Evolutionary conservation across 2,329 filamentous ascomycete species (phyloP), one percentile per base, ranked within the genome.

Genomic region (Plenodomus biglobosus): DNA sequence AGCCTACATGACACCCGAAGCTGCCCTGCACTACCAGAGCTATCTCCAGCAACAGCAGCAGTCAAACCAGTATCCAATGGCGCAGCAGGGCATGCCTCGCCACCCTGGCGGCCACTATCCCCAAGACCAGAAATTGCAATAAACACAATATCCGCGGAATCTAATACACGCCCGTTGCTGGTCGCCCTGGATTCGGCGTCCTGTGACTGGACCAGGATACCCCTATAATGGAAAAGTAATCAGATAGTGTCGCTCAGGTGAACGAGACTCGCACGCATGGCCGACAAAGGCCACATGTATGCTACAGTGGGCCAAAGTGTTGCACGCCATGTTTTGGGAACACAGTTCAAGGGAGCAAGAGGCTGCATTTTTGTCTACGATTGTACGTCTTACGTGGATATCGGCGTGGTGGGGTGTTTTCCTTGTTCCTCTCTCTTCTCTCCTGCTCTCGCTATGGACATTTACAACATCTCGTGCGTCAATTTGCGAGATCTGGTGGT

Each of bases 11-110:
- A 81, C 80, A 48, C 79, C 78, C 50, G 80, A 82, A 62, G 82
- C 85, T 58, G 82, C 90, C 66, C 85, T 91, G 73, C 88, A 90
- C 53, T 95, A 95, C 71, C 87, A 90, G 69, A 88, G 85, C 72
- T 94, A 94, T 69, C 85, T 95, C 48, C 80, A 84, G 64, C 81
- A 84, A 70, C 86, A 83, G 67, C 72, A 74, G 48, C 65, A 80
- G 61, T 81, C 82, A 58, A 85, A 84, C 65, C 87, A 86, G 65
- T 92, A 91, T 65, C 85, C 83, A 42, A 90, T 95, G 85, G 87
- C 87, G 44, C 86, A 88, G 70, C 80, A 82, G 56, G 85, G 88
- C 62, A 89, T 94, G 82, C 86, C 88, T 48, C 69, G 68, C 50
- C 71, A 73, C 53, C 71, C 71, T 27, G 68, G 68, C 43, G 87